Evolutionary conservation across 805 yeast species (phyloP).

Genomic region (Candida nonsorbophila): DNA sequence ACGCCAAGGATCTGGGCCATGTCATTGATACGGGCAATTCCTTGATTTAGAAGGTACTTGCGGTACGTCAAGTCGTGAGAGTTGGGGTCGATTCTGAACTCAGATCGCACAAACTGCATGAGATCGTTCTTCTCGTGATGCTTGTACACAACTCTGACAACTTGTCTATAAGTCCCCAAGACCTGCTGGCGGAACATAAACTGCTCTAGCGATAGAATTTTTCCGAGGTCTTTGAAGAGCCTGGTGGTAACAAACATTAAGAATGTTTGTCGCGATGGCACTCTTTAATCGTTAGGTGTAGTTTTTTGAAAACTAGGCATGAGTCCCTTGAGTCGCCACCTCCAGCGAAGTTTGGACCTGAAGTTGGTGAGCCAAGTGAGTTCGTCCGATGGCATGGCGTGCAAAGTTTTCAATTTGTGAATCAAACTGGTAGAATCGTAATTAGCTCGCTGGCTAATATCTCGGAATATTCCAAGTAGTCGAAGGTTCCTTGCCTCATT

Average conservation of each 20-base stretch:
- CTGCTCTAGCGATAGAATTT: conserved; percentile 29
- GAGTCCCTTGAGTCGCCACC: conserved; percentile 18
- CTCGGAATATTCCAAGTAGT: no score
- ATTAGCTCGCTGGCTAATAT: no score
- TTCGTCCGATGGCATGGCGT: conserved; percentile 2
- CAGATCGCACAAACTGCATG: conserved; percentile 24
- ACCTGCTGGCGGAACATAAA: conserved; percentile 33
- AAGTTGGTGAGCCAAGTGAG: conserved; percentile 11
- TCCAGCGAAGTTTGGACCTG: conserved; percentile 14
- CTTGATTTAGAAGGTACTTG: conserved; percentile 31
- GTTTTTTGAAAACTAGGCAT: conserved; percentile 10
- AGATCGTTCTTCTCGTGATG: conserved; percentile 33
- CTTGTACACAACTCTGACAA: conserved; percentile 26
- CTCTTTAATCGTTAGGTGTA: conserved; percentile 2
- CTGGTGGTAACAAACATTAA: not conserved
- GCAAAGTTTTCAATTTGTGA: no score
- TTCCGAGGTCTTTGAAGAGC: conserved; percentile 9
- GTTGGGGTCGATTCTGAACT: conserved; percentile 23
- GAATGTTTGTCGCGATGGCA: not conserved
- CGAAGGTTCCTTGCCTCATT: no score
- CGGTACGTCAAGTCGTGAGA: conserved; percentile 29
- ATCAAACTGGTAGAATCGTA: no score
- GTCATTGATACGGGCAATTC: conserved; percentile 21
- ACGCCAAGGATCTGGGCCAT: conserved; percentile 19
- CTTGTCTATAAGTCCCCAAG: conserved; percentile 25